Conservation (phyloP, 495 filamentous ascomycete genomes). For the Lichenothelia convexa region DNA sequence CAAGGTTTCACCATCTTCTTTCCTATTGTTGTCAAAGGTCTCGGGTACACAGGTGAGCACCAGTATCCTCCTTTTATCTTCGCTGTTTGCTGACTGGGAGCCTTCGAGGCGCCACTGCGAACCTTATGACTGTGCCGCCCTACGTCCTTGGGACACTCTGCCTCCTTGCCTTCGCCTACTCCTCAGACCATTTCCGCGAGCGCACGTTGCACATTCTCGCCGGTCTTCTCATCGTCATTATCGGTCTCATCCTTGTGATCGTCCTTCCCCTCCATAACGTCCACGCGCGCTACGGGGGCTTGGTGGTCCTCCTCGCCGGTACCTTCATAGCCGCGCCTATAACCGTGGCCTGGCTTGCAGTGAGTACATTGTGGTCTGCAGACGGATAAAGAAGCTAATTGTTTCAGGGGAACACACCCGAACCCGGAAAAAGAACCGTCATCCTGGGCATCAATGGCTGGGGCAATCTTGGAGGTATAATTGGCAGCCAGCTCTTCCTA, state of each 20-base stretch:
- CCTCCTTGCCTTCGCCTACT: conserved; percentile 29
- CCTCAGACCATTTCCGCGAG: conserved; percentile 25
- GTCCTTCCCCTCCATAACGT: conserved; percentile 16
- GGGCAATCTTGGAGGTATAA: conserved; percentile 38
- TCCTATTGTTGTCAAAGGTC: conserved; percentile 28
- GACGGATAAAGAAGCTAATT: no score
- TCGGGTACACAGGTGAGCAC: no score
- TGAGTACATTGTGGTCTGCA: no score
- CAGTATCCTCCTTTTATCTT: no score
- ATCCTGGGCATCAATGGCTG: conserved; percentile 41
- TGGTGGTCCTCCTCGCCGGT: conserved; percentile 36
- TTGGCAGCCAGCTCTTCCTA: conserved; percentile 28
- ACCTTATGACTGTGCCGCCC: conserved; percentile 38
- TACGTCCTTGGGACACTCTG: conserved; percentile 31
- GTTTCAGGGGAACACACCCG: conserved; percentile 36
- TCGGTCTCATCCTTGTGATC: conserved; percentile 27
- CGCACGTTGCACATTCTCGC: conserved; percentile 32
- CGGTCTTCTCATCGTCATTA: conserved; percentile 27
- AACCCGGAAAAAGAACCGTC: conserved; percentile 33
- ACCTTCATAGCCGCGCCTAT: conserved; percentile 35
- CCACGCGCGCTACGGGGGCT: conserved; percentile 26
- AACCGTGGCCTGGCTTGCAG: conserved; percentile 37
- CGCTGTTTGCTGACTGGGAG: no score
- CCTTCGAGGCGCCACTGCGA: conserved; percentile 25
- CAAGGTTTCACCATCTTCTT: conserved; percentile 38